Base-by-base conservation (phyloP, 805 yeast genomes). In the Babjeviella inositovora region DNA sequence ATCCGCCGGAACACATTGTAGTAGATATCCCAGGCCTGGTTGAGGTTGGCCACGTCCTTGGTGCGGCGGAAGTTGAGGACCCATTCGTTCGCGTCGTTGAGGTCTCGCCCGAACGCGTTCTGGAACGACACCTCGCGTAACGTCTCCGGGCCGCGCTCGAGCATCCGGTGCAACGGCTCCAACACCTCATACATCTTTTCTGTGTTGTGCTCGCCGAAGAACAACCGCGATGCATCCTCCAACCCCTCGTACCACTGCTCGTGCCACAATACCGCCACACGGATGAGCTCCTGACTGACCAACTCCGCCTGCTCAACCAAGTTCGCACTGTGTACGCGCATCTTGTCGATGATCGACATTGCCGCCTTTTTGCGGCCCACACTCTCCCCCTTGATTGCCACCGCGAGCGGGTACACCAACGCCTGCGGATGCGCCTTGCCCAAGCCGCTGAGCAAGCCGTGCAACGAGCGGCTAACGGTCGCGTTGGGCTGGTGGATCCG, bases 371-470 rank as follows among this genome's bases (percentile, higher is more conserved):
- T 92, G 36, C 98, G 67, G 5, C 77, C 76, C 16, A 76, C 67
- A 32, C 93, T 80, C 38, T 87, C 96, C 0, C 95, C 80, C 32
- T 90, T 85, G 23, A 85, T 82, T 8, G 97, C 95, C 27, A 90
- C 99, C 8, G 93, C 87, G 28, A 90, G 57, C 4, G 97, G 97
- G 41, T 84, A 87, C 5, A 90, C 87, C 37, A 90, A 62, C 0
- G 97, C 96, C 43, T 90, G 98, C 1, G 99, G 98, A 48, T 90
- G 97, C 1, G 87, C 87, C 34, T 79, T 75, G 18, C 98, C 98
- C 10, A 90, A 53, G 34, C 84, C 93, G 4, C 93, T 68, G 30
- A 90, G 54, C 17, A 90, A 52, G 0, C 85, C 79, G 33, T 81
- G 67, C 25, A 90, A 58, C 0, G 94, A 69, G 24, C 73, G 62